Conservation (phyloP, 805 yeast species). For the Saccharomycopsis capsularis region DNA sequence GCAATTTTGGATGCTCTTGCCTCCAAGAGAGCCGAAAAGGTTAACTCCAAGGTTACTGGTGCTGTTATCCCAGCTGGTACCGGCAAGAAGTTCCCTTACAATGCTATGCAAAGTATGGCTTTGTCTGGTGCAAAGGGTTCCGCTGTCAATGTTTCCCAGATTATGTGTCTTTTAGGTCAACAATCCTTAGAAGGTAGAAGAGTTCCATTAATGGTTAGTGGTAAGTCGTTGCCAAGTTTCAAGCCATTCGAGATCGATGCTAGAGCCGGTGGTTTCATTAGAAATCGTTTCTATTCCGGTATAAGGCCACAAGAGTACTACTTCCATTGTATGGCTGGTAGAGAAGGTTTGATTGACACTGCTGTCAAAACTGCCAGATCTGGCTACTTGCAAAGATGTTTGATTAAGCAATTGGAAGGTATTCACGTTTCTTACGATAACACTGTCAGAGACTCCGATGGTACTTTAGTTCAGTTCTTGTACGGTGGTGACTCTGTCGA, state of each 20-base stretch:
- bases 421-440: slow-evolving; percentile 91
- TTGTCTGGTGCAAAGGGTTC: slow-evolving; percentile 99
- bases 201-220: slow-evolving; percentile 98
- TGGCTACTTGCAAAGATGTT: slow-evolving; percentile 96
- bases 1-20: slow-evolving; percentile 95
- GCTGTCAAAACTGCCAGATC: slow-evolving; percentile 98
- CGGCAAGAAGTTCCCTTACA: slow-evolving; percentile 89
- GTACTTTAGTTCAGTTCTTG: slow-evolving; percentile 85
- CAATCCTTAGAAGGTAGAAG: slow-evolving; percentile 99
- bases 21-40: slow-evolving; percentile 83
- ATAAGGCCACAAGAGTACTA: slow-evolving; percentile 97
- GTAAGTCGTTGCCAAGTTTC: slow-evolving; percentile 94
- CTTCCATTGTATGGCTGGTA: slow-evolving; percentile 99
- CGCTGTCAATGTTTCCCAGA: slow-evolving; percentile 93
- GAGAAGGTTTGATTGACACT: slow-evolving; percentile 99
- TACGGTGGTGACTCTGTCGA: slow-evolving; percentile 98
- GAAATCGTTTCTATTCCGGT: slow-evolving; percentile 96
- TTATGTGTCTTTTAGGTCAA: slow-evolving; percentile 98
- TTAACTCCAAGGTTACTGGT: slow-evolving; percentile 91
- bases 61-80: slow-evolving; percentile 95
- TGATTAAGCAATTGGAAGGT: slow-evolving; percentile 97
- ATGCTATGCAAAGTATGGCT: slow-evolving; percentile 99
- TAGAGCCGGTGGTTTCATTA: slow-evolving; percentile 96
- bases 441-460: slow-evolving; percentile 93
- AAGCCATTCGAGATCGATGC: slow-evolving; percentile 96